phyloP scores from a whole-genome alignment of 108 stramenopile species.

The Fragilaria radians region DNA sequence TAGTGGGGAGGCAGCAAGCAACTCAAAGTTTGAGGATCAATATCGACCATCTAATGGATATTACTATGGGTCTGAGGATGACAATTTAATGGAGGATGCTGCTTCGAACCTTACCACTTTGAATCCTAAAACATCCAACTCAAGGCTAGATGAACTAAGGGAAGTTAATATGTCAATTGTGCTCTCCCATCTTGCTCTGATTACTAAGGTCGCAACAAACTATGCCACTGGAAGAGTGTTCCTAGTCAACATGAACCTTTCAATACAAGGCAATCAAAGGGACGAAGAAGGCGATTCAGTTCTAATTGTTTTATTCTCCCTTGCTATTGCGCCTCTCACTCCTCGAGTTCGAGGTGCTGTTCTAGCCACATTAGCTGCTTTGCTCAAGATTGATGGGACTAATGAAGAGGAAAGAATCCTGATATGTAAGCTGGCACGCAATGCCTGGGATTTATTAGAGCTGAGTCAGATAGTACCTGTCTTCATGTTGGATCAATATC shows the following conservation, averaged over 20 bases:
- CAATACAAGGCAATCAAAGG: conserved; percentile 11
- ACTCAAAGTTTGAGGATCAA: conserved; percentile 4
- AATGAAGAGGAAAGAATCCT: conserved; percentile 15
- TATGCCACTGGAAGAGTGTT: conserved; percentile 31
- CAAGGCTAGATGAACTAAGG: conserved; percentile 50
- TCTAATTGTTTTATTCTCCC: conserved; percentile 59
- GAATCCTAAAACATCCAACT: conserved; percentile 12
- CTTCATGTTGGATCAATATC: conserved; percentile 44
- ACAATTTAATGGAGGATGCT: no score
- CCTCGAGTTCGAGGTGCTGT: conserved; percentile 52
- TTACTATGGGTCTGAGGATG: conserved; percentile 59
- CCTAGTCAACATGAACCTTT: conserved; percentile 43
- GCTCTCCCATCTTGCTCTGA: conserved; percentile 41
- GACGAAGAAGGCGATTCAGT: conserved; percentile 39
- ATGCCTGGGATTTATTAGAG: conserved; percentile 75
- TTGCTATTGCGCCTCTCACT: conserved; percentile 48
- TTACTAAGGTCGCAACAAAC: conserved; percentile 53
- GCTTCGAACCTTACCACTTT: no score
- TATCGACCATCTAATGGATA: conserved; percentile 39
- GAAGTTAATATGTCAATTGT: conserved; percentile 32
- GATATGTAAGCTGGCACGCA: conserved; percentile 31
- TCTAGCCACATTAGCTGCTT: conserved; percentile 63
- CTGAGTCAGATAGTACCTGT: conserved; percentile 66
- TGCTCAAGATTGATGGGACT: conserved; percentile 25
- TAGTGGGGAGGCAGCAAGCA: conserved; percentile 12